Conservation (phyloP, 108 stramenopile genomes). For the Asterionellopsis glacialis region DNA sequence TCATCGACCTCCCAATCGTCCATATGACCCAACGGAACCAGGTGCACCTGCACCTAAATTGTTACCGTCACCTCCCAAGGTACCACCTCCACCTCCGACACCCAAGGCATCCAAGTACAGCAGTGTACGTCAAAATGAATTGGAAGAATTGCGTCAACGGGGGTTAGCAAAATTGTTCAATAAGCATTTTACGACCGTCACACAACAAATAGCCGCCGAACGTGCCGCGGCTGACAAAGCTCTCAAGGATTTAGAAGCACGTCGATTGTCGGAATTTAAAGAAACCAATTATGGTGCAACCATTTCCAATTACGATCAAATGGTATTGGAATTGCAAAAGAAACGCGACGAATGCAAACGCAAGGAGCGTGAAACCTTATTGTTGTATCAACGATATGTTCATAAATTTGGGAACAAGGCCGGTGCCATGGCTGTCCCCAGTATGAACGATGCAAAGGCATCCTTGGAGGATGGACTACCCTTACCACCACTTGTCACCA, state of each 20-base stretch:
- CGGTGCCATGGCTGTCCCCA: neutral
- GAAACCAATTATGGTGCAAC: constrained; percentile 17
- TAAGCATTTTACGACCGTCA: constrained; percentile 53
- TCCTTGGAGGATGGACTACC: neutral
- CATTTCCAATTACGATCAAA: constrained; percentile 26
- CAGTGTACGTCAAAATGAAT: constrained; percentile 17
- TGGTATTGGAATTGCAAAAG: constrained; percentile 36
- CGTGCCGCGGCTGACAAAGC: constrained; percentile 50
- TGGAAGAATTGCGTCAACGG: constrained; percentile 49
- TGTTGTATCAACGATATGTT: constrained; percentile 50
- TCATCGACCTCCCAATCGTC: too few relatives aligned
- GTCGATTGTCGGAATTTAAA: constrained; percentile 3
- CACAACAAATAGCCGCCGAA: constrained; percentile 38
- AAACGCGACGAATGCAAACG: constrained; percentile 37
- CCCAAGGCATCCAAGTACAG: constrained; percentile 4
- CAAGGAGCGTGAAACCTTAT: constrained; percentile 47
- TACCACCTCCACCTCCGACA: neutral
- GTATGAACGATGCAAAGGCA: neutral
- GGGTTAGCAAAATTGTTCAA: constrained; percentile 55
- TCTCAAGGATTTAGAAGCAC: constrained; percentile 39
- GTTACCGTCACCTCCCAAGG: neutral
- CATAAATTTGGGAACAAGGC: constrained; percentile 36
- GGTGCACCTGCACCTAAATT: too few relatives aligned
- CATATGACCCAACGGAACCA: too few relatives aligned
- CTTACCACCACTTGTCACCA: neutral